A percentile compares a stretch with the other conserved stretches of the same genome.
These are phyloP conservation scores for Sphagnum contortum DNA, from an alignment of 225 moss, liverwort and hornwort genomes.

Conservation along the genomic window DNA sequence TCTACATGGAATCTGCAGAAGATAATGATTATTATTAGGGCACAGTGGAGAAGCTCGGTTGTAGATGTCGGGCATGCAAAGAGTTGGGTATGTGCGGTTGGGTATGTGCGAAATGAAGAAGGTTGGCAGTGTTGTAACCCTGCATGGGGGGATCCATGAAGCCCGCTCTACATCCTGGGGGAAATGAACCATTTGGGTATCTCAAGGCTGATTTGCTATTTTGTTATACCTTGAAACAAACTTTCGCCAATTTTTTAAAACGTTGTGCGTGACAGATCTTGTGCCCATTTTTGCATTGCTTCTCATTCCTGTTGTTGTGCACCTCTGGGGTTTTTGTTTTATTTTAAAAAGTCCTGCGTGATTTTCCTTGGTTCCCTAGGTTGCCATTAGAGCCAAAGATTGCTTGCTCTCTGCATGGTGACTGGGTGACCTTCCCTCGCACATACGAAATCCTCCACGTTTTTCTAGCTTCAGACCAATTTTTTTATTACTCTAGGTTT, in stretches of 20 bases:
- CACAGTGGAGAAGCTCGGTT: not conserved
- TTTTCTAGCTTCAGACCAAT: too few species aligned
- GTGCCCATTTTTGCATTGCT: not conserved
- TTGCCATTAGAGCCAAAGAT: conserved; percentile 88
- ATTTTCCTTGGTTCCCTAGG: too few species aligned
- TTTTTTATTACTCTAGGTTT: too few species aligned
- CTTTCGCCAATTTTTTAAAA: too few species aligned
- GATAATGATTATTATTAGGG: not conserved
- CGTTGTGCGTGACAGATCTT: not conserved
- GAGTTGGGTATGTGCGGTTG: not conserved
- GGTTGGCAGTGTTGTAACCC: conserved; percentile 60
- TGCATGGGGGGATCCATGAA: conserved; percentile 95
- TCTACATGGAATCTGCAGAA: too few species aligned
- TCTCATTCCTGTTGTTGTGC: not conserved
- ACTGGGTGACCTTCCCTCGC: conserved; percentile 99
- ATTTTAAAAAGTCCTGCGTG: conserved; percentile 1
- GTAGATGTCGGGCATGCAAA: not conserved
- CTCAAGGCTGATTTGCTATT: conserved; percentile 55
- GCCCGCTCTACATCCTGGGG: conserved; percentile 77
- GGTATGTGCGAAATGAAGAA: conserved; percentile 7
- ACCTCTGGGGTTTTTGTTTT: not conserved
- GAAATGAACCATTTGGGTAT: conserved; percentile 36
- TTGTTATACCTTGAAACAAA: conserved; percentile 74
- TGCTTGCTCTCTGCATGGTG: conserved; percentile 94
- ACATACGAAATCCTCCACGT: conserved; percentile 80